Base-by-base conservation (phyloP, 2,329 filamentous ascomycete genomes). In the Exophiala xenobiotica region DNA sequence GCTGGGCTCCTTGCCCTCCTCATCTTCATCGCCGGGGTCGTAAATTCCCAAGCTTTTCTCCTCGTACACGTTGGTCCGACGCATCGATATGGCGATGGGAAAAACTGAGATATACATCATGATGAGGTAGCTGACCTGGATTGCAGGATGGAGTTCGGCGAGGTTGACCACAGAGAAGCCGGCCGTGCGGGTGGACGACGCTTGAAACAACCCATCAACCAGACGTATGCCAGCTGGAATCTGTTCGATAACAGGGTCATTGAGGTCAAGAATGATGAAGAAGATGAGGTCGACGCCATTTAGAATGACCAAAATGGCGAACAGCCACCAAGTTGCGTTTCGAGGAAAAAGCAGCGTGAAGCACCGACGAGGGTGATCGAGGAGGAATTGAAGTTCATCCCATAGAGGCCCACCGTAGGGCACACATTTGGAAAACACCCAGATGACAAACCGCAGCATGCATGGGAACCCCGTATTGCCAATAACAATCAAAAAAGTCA, bases 341-440 rank as follows among this genome's bases (percentile, higher is more conserved):
- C 87, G 85, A 0, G 93, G 93, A 61, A 99, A 99, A 0, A 99
- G 76, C 11, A 99, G 76, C 0, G 93, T 99, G 65, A 99, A 99
- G 71, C 93, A 99, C 48, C 93, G 87, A 65, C 93, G 86, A 0
- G 93, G 93, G 62, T 99, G 93, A 64, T 97, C 92, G 1, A 99
- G 80, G 16, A 99, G 74, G 63, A 99, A 99, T 29, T 82, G 81
- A 8, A 97, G 74, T 67, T 96, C 92, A 68, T 99, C 92, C 83
- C 88, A 96, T 1, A 95, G 68, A 1, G 86, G 85, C 20, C 83
- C 88, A 5, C 76, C 79, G 20, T 71, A 72, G 3, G 87, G 84
- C 0, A 85, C 79, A 41, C 87, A 59, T 49, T 85, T 82, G 9
- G 88, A 89, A 26, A 80, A 65, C 0, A 86, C 63, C 92, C 93